Evolutionary conservation across 2,329 filamentous ascomycete genomes (phyloP), one percentile per base, ranked within the genome.

Genomic region (Penicillium sp.): DNA sequence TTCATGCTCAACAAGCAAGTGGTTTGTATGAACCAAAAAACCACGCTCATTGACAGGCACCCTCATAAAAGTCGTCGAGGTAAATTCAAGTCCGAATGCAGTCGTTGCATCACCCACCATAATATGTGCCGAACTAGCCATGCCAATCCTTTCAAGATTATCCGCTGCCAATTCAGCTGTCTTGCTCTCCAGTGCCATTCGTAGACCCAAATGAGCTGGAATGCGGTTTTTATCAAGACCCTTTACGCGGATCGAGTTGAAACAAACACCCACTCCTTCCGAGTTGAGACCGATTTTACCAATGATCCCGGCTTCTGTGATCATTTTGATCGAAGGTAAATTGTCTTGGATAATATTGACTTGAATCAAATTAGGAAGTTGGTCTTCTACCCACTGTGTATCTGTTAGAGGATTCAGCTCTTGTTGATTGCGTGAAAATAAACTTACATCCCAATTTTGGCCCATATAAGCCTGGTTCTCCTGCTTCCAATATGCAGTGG

Each of bases 391-490:
- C 39, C 39, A 43, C 39, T 43, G 7, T 11, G 9, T 8, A 24
- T 3, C 23, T 28, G 23, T 43, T 11, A 28, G 23, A 40, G 8
- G 14, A 14, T 2, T 23, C 2, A 7, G 5, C n/a, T 40, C 21
- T 1, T 13, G 2, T 24, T 8, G 7, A 8, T 14, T 8, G 19
- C 9, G 16, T 9, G 10, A 18, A 1, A n/a, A 21, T 24, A n/a
- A 11, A 43, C 39, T 43, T 18, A 43, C 39, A 28, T 43, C 39
- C 39, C 39, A 43, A 6, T 43, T 43, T 43, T 43, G 39, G n/a
- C 23, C 39, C 7, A 43, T 26, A 10, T 26, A 28, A 7, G 24
- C 21, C n/a, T 18, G 3, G 1, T 43, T 14, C 6, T 26, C n/a
- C 5, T 26, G 5, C 23, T 18, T 43, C 39, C 39, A 28, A 14